These are phyloP conservation scores for Tetrahymena thermophila DNA, from an alignment of 73 alveolate genomes.

Conservation along the genomic window DNA sequence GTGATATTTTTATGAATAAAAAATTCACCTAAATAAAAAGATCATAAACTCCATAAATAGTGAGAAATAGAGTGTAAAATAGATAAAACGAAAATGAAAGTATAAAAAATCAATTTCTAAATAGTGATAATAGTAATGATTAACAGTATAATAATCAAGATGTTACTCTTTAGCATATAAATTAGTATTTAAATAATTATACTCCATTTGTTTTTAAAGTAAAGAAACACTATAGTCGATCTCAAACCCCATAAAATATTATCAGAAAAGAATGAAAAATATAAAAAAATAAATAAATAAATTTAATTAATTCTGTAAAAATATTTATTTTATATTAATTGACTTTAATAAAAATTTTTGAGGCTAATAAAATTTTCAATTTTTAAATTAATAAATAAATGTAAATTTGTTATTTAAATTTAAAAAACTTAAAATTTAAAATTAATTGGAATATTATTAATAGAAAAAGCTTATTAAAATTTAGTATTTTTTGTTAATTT, in stretches of 20 bases:
- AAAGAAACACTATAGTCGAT: background rate
- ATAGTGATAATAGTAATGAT: background rate
- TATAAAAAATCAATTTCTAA: background rate
- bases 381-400: too few species aligned
- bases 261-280: background rate
- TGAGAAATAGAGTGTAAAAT: background rate
- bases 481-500: too few species aligned
- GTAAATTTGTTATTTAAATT: too few species aligned
- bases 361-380: too few species aligned
- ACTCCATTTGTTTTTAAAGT: background rate
- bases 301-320: too few species aligned
- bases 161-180: background rate
- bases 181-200: background rate
- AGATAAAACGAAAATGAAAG: background rate
- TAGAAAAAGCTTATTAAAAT: too few species aligned
- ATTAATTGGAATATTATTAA: too few species aligned
- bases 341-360: too few species aligned
- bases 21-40: background rate
- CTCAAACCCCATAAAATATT: background rate
- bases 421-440: too few species aligned
- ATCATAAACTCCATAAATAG: background rate
- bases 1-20: background rate
- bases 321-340: too few species aligned
- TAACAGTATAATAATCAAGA: background rate
- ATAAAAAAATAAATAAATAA: background rate